These are phyloP conservation scores for Thalassiosira sp. DNA, from an alignment of 352 stramenopile species.

Conservation along the genomic window DNA sequence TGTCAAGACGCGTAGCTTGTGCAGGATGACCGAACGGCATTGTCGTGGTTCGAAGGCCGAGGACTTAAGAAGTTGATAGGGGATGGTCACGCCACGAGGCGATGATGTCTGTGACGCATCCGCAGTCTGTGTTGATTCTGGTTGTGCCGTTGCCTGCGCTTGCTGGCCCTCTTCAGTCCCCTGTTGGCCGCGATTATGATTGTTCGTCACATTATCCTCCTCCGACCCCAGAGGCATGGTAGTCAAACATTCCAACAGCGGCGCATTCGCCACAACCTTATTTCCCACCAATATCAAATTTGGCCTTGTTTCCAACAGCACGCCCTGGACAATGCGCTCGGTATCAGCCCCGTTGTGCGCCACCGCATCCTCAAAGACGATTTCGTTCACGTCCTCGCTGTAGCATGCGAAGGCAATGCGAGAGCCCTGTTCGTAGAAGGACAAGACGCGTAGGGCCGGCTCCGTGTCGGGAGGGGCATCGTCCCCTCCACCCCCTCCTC, in stretches of 20 bases:
- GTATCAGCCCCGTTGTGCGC: constrained; percentile 54
- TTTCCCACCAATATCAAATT: constrained; percentile 68
- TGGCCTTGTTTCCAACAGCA: constrained; percentile 53
- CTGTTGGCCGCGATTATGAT: too few relatives aligned
- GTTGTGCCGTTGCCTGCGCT: background rate
- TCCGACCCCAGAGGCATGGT: constrained; percentile 37
- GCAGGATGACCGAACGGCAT: constrained; percentile 68
- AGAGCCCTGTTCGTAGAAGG: constrained; percentile 56
- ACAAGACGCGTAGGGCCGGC: constrained; percentile 45
- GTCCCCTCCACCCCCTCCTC: background rate
- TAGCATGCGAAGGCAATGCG: constrained; percentile 78
- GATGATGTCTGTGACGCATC: background rate
- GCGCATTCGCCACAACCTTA: constrained; percentile 62
- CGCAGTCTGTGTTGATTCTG: background rate
- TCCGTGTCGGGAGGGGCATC: constrained; percentile 43
- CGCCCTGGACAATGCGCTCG: constrained; percentile 56
- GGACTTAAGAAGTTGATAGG: constrained; percentile 79
- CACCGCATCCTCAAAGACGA: constrained; percentile 62
- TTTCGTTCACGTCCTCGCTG: constrained; percentile 76
- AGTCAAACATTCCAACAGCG: constrained; percentile 72
- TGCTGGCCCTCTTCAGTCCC: background rate
- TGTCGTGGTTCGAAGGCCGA: constrained; percentile 65
- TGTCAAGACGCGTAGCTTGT: constrained; percentile 76
- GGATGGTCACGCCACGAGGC: constrained; percentile 42
- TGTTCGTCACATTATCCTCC: background rate